Conservation (phyloP, 805 yeast species). For the Hanseniaspora pseudoguilliermondii region DNA sequence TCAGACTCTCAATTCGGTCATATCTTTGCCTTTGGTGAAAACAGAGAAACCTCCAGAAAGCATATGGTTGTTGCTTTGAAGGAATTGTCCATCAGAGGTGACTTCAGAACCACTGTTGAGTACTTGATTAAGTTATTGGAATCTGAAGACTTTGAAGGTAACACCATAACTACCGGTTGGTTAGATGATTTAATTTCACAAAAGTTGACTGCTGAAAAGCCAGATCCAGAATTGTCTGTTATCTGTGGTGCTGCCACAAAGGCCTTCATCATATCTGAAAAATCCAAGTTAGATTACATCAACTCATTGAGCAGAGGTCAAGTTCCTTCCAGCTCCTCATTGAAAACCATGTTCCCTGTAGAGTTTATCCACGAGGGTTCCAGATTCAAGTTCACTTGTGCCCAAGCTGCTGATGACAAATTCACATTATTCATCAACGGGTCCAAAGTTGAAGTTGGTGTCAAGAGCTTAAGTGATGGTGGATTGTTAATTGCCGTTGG, state of each 20-base stretch:
- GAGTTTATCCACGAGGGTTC: conserved; percentile 93
- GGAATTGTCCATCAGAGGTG: conserved; percentile 94
- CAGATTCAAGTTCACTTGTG: conserved; percentile 89
- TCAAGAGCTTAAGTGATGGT: conserved; percentile 83
- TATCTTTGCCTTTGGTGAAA: conserved; percentile 97
- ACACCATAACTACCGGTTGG: conserved; percentile 98
- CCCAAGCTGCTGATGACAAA: conserved; percentile 73
- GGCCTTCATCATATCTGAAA: conserved; percentile 70
- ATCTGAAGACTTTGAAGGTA: conserved; percentile 91
- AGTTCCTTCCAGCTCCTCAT: conserved; percentile 68
- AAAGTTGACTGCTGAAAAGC: conserved; percentile 92
- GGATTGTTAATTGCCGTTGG: conserved; percentile 78
- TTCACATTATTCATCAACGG: conserved; percentile 91
- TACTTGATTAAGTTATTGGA: conserved; percentile 88
- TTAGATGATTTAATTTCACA: conserved; percentile 88
- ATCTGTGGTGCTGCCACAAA: conserved; percentile 97
- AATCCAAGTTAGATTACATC: conserved; percentile 54
- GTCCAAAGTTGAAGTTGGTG: conserved; percentile 76
- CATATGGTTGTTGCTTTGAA: conserved; percentile 98
- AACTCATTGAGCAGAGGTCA: conserved; percentile 87
- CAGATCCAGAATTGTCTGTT: conserved; percentile 80
- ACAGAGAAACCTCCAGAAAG: conserved; percentile 92
- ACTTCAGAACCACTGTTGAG: conserved; percentile 95
- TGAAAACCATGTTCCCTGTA: conserved; percentile 80
- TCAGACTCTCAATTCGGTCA: conserved; percentile 99